Evolutionary conservation across 768 basidiomycete genomes (phyloP).

Genomic region (Tricholoma saponaceum): DNA sequence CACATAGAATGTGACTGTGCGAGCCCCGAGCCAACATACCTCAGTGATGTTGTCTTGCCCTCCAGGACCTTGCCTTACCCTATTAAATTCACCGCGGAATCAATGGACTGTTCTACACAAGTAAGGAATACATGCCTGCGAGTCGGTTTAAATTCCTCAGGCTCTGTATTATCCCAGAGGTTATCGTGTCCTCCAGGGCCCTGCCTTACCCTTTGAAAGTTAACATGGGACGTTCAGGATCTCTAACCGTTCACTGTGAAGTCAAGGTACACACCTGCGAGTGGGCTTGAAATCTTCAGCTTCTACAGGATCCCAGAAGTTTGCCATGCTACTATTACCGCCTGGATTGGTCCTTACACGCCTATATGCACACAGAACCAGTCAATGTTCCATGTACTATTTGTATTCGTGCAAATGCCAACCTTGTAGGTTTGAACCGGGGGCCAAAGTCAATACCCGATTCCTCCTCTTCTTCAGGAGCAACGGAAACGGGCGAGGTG

Average conservation of each 20-base stretch:
- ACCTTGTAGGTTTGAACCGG: slow-evolving; percentile 50
- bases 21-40: slow-evolving; percentile 21
- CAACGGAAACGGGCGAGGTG: neutral
- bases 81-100: slow-evolving; percentile 19
- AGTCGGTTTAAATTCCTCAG: slow-evolving; percentile 62
- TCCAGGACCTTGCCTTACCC: slow-evolving; percentile 67
- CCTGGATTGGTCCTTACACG: slow-evolving; percentile 43
- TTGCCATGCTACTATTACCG: slow-evolving; percentile 38
- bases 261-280: slow-evolving; percentile 44
- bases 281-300: slow-evolving; percentile 61
- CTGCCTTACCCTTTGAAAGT: slow-evolving; percentile 52
- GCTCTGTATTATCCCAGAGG: slow-evolving; percentile 45
- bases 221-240: neutral
- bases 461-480: slow-evolving; percentile 21
- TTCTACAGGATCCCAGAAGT: slow-evolving; percentile 45
- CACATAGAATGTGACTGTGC: slow-evolving; percentile 3
- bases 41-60: slow-evolving; percentile 56
- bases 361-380: slow-evolving; percentile 17
- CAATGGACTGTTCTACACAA: neutral
- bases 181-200: slow-evolving; percentile 22
- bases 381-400: neutral
- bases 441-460: slow-evolving; percentile 32
- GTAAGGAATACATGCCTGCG: slow-evolving; percentile 45
- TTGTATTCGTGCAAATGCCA: slow-evolving; percentile 8
- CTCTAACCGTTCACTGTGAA: neutral